Base-by-base conservation (phyloP, 139 green algal species). In the Nannochloris sp. region DNA sequence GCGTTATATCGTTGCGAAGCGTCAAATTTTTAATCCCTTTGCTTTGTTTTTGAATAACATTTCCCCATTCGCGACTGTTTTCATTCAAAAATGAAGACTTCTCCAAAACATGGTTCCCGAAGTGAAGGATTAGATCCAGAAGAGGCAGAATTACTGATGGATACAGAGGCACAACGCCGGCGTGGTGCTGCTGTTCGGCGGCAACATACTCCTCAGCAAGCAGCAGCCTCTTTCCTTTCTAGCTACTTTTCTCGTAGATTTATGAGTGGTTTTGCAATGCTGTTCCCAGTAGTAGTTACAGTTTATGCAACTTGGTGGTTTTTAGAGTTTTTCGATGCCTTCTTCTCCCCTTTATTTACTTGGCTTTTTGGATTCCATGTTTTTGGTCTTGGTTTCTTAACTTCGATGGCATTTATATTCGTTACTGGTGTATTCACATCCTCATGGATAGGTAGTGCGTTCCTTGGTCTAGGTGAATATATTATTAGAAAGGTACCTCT, bases 401-500 rank as follows among this genome's bases (percentile, higher is more conserved):
- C 71, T 2, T 86, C 76, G 24, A 78, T 87, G 76, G 30, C 72
- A 5, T 94, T 95, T 64, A 94, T 95, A 45, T 87, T 95, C 51
- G 35, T 67, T 23, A 83, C 83, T 46, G 67, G 57, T 48, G 68
- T 75, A 36, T 75, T 76, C 67, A 86, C 91, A 61, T 90, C 82
- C 7, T 92, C 82, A 0, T 97, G 88, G 88, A 47, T 96, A 47
- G 91, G 91, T 25, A 72, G 71, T n/a, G 64, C 73, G 24, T 39
- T 92, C 19, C 76, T 97, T 47, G 70, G 72, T 15, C 36, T 97
- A 3, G 90, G 90, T 1, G 92, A 97, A 73, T 92, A 85, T 82
- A 83, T 96, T 63, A 96, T 97, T 74, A 85, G 84, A 53, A 83
- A 87, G 12, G 64, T 97, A 39, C 92, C 92, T 3, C 79, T 97